Percentiles rank a stretch among this genome's conserved stretches.
Conservation (phyloP, 306 rosid genomes). For the Cicer yamashitae region DNA sequence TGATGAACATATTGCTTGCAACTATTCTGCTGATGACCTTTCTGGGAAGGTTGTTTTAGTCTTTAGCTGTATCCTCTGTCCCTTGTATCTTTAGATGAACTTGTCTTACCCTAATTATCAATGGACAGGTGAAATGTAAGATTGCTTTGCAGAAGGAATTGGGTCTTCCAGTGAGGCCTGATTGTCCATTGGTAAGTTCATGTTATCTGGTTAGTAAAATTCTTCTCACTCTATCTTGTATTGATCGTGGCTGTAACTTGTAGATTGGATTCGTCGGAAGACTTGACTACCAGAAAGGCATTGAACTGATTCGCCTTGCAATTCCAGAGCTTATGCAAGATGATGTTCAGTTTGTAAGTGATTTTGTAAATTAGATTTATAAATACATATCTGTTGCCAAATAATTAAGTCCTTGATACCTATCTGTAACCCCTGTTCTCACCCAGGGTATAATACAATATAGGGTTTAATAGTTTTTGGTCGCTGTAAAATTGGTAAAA, state of each 20-base stretch:
- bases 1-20: slow-evolving; percentile 66
- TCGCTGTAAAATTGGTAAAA: background rate
- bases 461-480: background rate
- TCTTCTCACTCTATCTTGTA: slow-evolving; percentile 23
- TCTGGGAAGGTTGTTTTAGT: slow-evolving; percentile 71
- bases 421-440: slow-evolving; percentile 27
- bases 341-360: slow-evolving; percentile 89
- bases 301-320: slow-evolving; percentile 69
- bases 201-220: slow-evolving; percentile 6
- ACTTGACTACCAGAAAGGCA: slow-evolving; percentile 91
- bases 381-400: slow-evolving; percentile 19
- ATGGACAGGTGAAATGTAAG: slow-evolving; percentile 73
- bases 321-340: slow-evolving; percentile 73
- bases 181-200: slow-evolving; percentile 76
- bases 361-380: slow-evolving; percentile 32
- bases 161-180: slow-evolving; percentile 75
- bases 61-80: slow-evolving; percentile 19
- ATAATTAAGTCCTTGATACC: slow-evolving; percentile 25
- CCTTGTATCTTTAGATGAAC: slow-evolving; percentile 24
- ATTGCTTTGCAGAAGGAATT: slow-evolving; percentile 77
- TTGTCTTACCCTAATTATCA: slow-evolving; percentile 34
- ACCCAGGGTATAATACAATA: background rate
- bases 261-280: slow-evolving; percentile 94
- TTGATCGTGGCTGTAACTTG: slow-evolving; percentile 43
- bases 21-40: slow-evolving; percentile 70